Base-by-base conservation (phyloP, 1,284 basidiomycete species). In the Exobasidium cylindrosporum region DNA sequence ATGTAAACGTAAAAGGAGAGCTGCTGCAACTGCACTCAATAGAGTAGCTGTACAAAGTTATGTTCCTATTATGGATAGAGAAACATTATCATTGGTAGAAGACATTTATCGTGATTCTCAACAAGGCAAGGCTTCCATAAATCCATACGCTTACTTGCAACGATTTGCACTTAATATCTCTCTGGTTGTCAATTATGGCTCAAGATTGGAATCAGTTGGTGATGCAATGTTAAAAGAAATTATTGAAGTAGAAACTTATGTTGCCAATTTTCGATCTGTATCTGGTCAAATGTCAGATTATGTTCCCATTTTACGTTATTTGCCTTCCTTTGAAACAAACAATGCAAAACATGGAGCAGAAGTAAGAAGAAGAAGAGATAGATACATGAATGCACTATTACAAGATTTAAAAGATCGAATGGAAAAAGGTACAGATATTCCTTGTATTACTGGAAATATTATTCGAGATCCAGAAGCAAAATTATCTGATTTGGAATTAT, bases 361-460 rank as follows among this genome's bases (percentile, higher is more conserved):
- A 26, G 64, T 64, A 11, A 46, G 67, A 1, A 54, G 56, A 11
- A 53, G 65, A 1, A 56, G 67, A n/a, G 67, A 68, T 28, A 54
- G 57, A n/a, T 68, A 68, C 60, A 68, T 68, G 67, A 60, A 58
- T 29, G 50, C 54, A 2, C 57, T 68, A 17, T 64, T 68, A n/a
- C 45, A 62, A 31, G 67, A 68, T 14, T 59, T 66, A 53, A 63
- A 54, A 28, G 32, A 28, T 0, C 64, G 65, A 6, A 58, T 68
- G 23, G 55, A 49, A 46, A 58, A 30, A 1, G 62, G 62, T 1
- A 66, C 57, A 1, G 67, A 68, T 30, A 64, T 68, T 40, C 60
- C 67, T 7, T 66, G 67, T 57, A 68, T 68, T 43, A 60, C 62
- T 3, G 67, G 67, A n/a, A 68, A 64, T 57, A 68, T 68, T 49